Percentiles rank a stretch among this genome's conserved stretches.
phyloP scores from a whole-genome alignment of 106 monocot species.

The Dioscorea dumetorum region DNA sequence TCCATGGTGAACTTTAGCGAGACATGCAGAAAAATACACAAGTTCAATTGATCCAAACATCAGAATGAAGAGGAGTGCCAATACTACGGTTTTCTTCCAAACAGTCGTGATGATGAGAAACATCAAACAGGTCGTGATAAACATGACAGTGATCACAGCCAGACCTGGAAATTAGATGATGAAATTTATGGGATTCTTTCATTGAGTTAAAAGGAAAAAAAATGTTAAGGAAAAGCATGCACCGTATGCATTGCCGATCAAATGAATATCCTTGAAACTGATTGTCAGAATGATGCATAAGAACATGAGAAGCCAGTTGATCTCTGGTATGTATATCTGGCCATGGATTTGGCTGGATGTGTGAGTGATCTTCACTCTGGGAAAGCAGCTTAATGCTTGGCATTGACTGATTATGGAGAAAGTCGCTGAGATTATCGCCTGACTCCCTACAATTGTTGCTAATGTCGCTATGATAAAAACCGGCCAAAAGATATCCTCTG shows the following conservation, averaged over 20 bases:
- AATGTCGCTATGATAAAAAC: constrained; percentile 69
- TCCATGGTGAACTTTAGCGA: constrained; percentile 54
- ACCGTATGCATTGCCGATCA: constrained; percentile 93
- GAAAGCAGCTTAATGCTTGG: constrained; percentile 66
- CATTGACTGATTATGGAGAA: constrained; percentile 85
- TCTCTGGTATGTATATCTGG: constrained; percentile 90
- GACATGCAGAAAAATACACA: constrained; percentile 66
- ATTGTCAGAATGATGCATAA: constrained; percentile 56
- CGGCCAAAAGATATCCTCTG: constrained; percentile 77
- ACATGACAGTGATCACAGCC: constrained; percentile 75
- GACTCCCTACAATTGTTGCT: constrained; percentile 65
- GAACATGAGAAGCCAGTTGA: constrained; percentile 78
- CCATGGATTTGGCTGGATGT: constrained; percentile 71
- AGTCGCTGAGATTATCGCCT: constrained; percentile 79
- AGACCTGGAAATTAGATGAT: constrained; percentile 37
- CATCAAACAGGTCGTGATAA: constrained; percentile 85
- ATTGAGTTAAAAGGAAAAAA: neutral
- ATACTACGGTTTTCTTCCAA: constrained; percentile 43
- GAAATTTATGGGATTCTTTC: neutral
- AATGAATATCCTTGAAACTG: constrained; percentile 52
- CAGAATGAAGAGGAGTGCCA: constrained; percentile 28
- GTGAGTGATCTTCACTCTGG: constrained; percentile 79
- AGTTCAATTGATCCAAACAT: constrained; percentile 70
- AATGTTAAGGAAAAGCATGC: constrained; percentile 3
- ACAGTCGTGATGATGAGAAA: constrained; percentile 65